Evolutionary conservation across 306 rosid genomes (phyloP).

Genomic region (Crotalaria pallida): DNA sequence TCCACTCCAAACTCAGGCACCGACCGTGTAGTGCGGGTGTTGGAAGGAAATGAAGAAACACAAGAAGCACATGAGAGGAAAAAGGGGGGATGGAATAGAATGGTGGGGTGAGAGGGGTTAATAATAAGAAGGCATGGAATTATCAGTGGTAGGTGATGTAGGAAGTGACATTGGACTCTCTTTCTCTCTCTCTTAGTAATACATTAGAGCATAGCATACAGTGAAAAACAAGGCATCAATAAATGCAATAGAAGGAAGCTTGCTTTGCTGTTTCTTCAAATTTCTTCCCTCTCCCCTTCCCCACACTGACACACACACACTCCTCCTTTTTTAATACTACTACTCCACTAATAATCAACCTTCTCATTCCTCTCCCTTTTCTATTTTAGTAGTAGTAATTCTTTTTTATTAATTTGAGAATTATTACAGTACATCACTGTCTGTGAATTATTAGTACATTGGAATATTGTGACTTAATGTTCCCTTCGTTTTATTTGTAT

Average conservation of each 20-base stretch:
- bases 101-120: constrained; percentile 48
- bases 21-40: constrained; percentile 20
- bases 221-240: constrained; percentile 65
- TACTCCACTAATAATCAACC: too few relatives aligned
- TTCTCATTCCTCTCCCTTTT: background rate
- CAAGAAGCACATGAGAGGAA: constrained; percentile 36
- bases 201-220: constrained; percentile 31
- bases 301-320: too few relatives aligned
- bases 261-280: constrained; percentile 72
- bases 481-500: too few relatives aligned
- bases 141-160: constrained; percentile 71
- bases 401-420: too few relatives aligned
- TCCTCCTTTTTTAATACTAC: background rate
- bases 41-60: constrained; percentile 37
- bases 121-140: constrained; percentile 63
- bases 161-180: constrained; percentile 35
- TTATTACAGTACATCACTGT: too few relatives aligned
- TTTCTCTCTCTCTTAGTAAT: too few relatives aligned
- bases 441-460: too few relatives aligned
- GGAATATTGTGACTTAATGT: too few relatives aligned
- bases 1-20: constrained; percentile 17
- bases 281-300: constrained; percentile 37
- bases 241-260: constrained; percentile 40
- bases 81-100: constrained; percentile 27
- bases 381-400: too few relatives aligned